Evolutionary conservation across 352 stramenopile species (phyloP).

Genomic region (Globisporangium camurandrum): DNA sequence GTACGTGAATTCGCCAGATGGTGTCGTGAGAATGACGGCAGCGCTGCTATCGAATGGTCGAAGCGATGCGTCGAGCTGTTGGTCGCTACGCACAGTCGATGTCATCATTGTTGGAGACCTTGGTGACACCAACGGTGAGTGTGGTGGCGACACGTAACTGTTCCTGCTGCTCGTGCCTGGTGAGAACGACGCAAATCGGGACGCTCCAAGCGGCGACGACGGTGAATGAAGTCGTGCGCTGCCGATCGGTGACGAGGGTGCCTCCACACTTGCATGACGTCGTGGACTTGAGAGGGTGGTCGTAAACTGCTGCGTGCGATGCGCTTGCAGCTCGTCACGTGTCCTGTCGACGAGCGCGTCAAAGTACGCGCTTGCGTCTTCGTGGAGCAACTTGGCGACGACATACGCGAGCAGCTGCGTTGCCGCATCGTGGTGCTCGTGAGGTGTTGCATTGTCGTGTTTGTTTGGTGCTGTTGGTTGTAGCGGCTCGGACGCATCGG

Average conservation of each 20-base stretch:
- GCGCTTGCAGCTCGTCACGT: slow-evolving; percentile 27
- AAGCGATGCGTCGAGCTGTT: slow-evolving; percentile 11
- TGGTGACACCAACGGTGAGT: not conserved
- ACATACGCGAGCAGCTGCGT: slow-evolving; percentile 22
- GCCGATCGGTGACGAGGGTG: slow-evolving; percentile 17
- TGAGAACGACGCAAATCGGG: slow-evolving; percentile 47
- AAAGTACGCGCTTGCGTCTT: slow-evolving; percentile 39
- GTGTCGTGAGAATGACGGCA: slow-evolving; percentile 13
- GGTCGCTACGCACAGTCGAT: slow-evolving; percentile 1
- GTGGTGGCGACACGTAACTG: not conserved
- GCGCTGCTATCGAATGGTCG: slow-evolving; percentile 20
- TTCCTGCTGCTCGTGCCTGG: slow-evolving; percentile 15
- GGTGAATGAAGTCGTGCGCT: too few relatives aligned
- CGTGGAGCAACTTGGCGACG: slow-evolving; percentile 30
- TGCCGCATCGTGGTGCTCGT: not conserved
- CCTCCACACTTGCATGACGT: slow-evolving; percentile 18
- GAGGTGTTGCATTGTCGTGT: not conserved
- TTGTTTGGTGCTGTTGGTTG: not conserved
- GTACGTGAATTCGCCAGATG: slow-evolving; percentile 31
- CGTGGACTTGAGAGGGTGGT: slow-evolving; percentile 19
- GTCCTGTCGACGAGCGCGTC: slow-evolving; percentile 30
- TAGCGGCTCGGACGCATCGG: not conserved
- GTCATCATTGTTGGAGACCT: not conserved
- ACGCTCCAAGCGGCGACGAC: slow-evolving; percentile 13
- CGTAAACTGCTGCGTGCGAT: slow-evolving; percentile 28